Base-by-base conservation (phyloP, 139 green algal genomes). In the Coccomyxa sp. region DNA sequence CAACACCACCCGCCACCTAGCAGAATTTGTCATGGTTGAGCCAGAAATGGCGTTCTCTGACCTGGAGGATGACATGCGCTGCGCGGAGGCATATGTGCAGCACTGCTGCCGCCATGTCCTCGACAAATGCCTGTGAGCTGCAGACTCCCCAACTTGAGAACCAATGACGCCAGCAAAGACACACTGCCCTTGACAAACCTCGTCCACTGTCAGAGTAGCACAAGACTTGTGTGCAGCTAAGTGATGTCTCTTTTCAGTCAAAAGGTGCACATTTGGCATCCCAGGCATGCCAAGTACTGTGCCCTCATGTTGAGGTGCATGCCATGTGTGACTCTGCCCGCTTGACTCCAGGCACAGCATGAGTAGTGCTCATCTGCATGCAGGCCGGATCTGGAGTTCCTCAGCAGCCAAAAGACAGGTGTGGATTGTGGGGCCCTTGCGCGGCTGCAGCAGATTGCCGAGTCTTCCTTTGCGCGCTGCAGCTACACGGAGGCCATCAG, bases 21-120 rank as follows among this genome's bases (percentile, higher is more conserved):
- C 97, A 18, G 96, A 99, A 89, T 99, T 99, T 87, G 98, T 95
- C 95, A 99, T 99, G 97, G 98, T 99, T 78, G 97, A 99, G 90
- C 97, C 97, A 13, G 92, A 95, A 90, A 87, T 95, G 23, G 92
- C 92, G 30, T 95, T 93, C 82, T 87, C 85, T 45, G 82, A 90
- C 77, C 88, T 94, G 58, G 80, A 91, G 68, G 92, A 98, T 78
- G 93, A 98, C 91, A 99, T 98, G 96, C 85, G 80, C 71, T 88
- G 82, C 77, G 94, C 94, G 25, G 93, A 97, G 86, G 94, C 94
- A 83, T 97, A 96, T 84, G 92, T 97, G 58, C 88, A 88, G 31
- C 93, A 87, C 84, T 93, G 91, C 89, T 98, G 93, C 89, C 84
- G 87, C 31, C 91, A 91, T 67, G 58, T 97, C 18, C 83, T 98